phyloP scores from a whole-genome alignment of 73 alveolate species.

The Paramecium pentaurelia region DNA sequence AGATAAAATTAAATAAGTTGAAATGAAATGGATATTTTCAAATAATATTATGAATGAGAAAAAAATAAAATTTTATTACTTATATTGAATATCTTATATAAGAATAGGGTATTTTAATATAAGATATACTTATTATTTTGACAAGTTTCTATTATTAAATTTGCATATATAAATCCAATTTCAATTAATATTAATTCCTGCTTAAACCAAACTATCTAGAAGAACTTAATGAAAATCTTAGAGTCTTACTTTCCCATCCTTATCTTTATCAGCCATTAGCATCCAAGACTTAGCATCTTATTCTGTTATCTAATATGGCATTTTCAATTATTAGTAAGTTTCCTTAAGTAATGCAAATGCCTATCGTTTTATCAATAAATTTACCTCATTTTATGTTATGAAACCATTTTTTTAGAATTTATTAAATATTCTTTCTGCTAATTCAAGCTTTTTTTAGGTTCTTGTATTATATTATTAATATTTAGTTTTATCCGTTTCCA shows the following conservation, averaged over 20 bases:
- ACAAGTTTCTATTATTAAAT: neutral
- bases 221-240: neutral
- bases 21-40: too few relatives aligned
- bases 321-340: neutral
- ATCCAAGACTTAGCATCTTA: conserved; percentile 24
- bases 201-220: conserved; percentile 28
- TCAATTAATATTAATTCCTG: conserved; percentile 22
- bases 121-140: neutral
- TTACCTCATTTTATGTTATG: neutral
- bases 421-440: neutral
- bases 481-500: neutral
- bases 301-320: neutral
- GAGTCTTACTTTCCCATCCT: neutral
- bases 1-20: too few relatives aligned
- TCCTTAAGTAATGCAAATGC: neutral
- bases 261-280: conserved; percentile 34
- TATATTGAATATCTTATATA: too few relatives aligned
- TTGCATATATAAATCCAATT: neutral
- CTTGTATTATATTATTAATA: neutral
- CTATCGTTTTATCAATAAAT: neutral
- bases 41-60: too few relatives aligned
- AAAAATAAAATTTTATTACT: too few relatives aligned
- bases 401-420: conserved; percentile 1
- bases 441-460: neutral
- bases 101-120: too few relatives aligned